phyloP scores from a whole-genome alignment of 208 protist genomes.

The Leishmania lainsoni region DNA sequence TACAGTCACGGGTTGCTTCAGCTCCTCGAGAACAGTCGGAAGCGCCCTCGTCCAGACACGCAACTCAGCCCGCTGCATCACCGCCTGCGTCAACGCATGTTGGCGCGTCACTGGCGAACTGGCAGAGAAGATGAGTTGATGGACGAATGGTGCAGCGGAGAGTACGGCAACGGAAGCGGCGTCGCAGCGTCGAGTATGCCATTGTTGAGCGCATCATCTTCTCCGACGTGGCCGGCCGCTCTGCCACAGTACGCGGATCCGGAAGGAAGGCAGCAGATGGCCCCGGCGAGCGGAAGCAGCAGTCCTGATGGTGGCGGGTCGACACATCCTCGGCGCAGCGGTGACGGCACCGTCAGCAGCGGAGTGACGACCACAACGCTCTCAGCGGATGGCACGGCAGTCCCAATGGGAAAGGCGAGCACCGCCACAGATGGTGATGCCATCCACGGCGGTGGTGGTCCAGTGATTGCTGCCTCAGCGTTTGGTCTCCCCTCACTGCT shows the following conservation, averaged over 20 bases:
- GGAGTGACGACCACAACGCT: conserved; percentile 4
- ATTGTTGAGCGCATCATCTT: background rate
- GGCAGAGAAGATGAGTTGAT: conserved; percentile 44
- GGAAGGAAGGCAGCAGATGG: background rate
- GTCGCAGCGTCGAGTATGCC: background rate
- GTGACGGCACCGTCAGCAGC: background rate
- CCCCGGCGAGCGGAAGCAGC: background rate
- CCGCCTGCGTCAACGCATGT: conserved; percentile 65
- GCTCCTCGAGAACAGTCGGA: conserved; percentile 51
- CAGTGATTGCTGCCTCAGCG: conserved; percentile 20
- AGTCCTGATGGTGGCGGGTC: conserved; percentile 1
- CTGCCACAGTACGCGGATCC: background rate
- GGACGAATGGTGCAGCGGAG: conserved; percentile 28
- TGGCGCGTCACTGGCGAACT: conserved; percentile 48
- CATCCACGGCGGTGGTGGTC: background rate
- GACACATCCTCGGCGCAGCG: background rate
- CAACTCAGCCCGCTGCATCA: conserved; percentile 32
- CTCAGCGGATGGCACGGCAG: background rate
- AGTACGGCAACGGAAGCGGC: conserved; percentile 7
- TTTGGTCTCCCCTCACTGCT: conserved; percentile 24
- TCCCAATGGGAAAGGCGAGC: background rate
- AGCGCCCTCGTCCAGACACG: conserved; percentile 48
- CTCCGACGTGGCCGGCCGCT: conserved; percentile 1
- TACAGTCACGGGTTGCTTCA: conserved; percentile 84
- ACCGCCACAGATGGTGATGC: background rate